Base-by-base conservation (phyloP, 2,329 filamentous ascomycete species). In the Sordariomycetes sp. region DNA sequence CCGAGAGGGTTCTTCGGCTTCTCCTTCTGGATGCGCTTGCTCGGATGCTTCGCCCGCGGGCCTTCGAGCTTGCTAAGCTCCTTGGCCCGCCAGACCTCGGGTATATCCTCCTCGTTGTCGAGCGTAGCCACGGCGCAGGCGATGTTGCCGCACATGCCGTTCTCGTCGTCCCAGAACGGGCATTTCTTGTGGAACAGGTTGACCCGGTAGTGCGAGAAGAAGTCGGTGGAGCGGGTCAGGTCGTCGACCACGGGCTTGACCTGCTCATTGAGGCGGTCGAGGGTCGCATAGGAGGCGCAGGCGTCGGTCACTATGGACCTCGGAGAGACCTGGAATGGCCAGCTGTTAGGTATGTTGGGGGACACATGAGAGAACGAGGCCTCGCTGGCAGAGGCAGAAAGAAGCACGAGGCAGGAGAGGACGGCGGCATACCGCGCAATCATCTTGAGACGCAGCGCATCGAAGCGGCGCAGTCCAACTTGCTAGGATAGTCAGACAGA, bases 141-240 rank as follows among this genome's bases (percentile, higher is more conserved):
- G 65, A 96, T 91, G 73, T 99, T 99, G 63, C 92, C 94, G 72
- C 94, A 99, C 80, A 97, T 89, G 71, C 90, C 90, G 72, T 88
- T 88, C 61, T 91, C 87, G 71, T 99, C 94, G 68, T 86, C 83
- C 93, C 94, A 99, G 71, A 97, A 99, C 0, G 94, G 94, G 68
- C 94, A 99, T 73, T 83, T 85, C 72, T 94, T 96, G 72, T 95
- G 88, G 73, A 90, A 99, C 22, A 99, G 81, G 70, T 97, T 97
- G 53, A 99, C 77, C 59, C 94, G 87, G 76, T 97, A 99, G 73
- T 97, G 91, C 57, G 93, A 93, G 74, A 99, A 99, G 80, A 97
- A 99, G 73, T 99, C 94, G 71, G 93, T 96, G 57, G 88, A 85
- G 65, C 83, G 83, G 0, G 90, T 96, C 53, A 99, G 83, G 58